Evolutionary conservation across 805 yeast species (phyloP).

Genomic region (Pichia scutulata): DNA sequence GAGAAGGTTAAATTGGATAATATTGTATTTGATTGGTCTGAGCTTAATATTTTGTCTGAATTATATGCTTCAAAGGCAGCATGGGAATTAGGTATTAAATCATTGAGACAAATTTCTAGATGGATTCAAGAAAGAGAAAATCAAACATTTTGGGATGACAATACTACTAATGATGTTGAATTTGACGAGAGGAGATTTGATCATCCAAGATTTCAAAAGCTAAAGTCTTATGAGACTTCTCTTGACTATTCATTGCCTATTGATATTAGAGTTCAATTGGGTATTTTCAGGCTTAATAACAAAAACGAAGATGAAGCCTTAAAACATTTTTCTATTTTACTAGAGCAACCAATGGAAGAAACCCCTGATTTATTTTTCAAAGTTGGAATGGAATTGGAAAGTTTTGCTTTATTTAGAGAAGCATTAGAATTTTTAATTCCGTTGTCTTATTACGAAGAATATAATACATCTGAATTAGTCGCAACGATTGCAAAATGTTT

Average conservation of each 20-base stretch:
- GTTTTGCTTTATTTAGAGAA: conserved; percentile 60
- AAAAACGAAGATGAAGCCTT: conserved; percentile 65
- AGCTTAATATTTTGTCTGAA: conserved; percentile 76
- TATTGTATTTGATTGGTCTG: conserved; percentile 78
- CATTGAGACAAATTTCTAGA: conserved; percentile 64
- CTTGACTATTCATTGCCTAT: conserved; percentile 58
- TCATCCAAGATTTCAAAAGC: conserved; percentile 35
- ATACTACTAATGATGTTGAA: conserved; percentile 59
- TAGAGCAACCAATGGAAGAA: conserved; percentile 46
- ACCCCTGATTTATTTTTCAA: conserved; percentile 67
- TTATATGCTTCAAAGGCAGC: conserved; percentile 63
- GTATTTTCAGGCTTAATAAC: conserved; percentile 59
- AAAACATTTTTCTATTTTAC: conserved; percentile 54
- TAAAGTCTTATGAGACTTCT: conserved; percentile 33
- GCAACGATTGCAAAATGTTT: conserved; percentile 69
- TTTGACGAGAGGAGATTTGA: conserved; percentile 65
- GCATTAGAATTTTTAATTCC: conserved; percentile 63
- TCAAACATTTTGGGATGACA: conserved; percentile 62
- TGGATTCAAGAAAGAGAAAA: conserved; percentile 70
- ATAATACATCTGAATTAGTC: conserved; percentile 43
- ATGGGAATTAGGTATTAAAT: conserved; percentile 53
- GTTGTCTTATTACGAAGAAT: conserved; percentile 48
- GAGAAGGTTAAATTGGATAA: conserved; percentile 21
- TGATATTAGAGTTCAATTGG: conserved; percentile 79
- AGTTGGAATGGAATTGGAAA: conserved; percentile 69